Percentiles rank a stretch among this genome's conserved stretches.
Conservation (phyloP, 768 basidiomycete genomes). For the Macrocybe gigantea region DNA sequence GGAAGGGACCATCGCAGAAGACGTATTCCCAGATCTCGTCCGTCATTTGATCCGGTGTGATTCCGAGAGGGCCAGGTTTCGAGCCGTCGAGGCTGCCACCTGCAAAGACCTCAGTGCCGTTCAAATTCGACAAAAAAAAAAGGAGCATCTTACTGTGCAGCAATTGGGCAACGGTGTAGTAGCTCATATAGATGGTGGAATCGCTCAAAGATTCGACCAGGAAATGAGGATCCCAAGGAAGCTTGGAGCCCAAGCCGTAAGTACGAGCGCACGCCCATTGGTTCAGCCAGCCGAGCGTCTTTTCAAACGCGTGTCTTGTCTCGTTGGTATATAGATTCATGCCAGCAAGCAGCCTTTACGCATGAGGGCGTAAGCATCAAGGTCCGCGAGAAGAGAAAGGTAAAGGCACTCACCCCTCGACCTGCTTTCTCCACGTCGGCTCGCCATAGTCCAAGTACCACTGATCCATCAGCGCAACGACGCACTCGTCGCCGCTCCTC, state of each 20-base stretch:
- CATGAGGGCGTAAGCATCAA: constrained; percentile 5
- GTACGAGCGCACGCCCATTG: constrained; percentile 99
- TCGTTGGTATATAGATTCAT: constrained; percentile 93
- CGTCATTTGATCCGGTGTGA: constrained; percentile 89
- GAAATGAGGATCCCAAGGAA: constrained; percentile 97
- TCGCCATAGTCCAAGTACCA: constrained; percentile 99
- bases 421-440: constrained; percentile 76
- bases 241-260: constrained; percentile 89
- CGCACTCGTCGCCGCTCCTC: constrained; percentile 93
- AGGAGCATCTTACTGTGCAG: constrained; percentile 65
- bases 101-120: constrained; percentile 16
- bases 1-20: constrained; percentile 74
- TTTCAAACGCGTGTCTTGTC: constrained; percentile 89
- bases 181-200: constrained; percentile 98
- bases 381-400: neutral
- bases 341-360: constrained; percentile 58
- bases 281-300: constrained; percentile 90
- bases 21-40: constrained; percentile 98
- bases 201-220: constrained; percentile 96
- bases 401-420: constrained; percentile 59
- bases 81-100: constrained; percentile 74
- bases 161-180: constrained; percentile 91
- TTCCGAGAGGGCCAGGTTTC: constrained; percentile 74
- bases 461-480: constrained; percentile 97
- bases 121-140: neutral